A percentile compares a stretch with the other conserved stretches of the same genome.
Evolutionary conservation across 129 eudicot species (phyloP).

Genomic region (Pittosporum tobira): DNA sequence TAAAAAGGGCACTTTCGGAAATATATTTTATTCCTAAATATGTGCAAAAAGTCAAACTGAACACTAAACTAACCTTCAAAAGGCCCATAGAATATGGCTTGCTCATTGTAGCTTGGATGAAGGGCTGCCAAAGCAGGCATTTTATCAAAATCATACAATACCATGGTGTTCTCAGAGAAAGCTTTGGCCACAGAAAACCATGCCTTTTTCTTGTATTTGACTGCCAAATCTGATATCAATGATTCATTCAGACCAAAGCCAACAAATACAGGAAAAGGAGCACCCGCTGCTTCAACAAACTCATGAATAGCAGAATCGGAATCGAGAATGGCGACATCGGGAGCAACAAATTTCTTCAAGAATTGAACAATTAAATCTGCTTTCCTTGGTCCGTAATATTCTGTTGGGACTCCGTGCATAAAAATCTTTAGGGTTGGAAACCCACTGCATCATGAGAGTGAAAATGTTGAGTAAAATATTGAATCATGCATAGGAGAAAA

Average conservation of each 20-base stretch:
- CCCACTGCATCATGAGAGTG: constrained; percentile 53
- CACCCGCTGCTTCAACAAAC: constrained; percentile 69
- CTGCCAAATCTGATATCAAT: constrained; percentile 44
- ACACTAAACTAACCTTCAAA: constrained; percentile 63
- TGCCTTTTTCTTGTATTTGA: constrained; percentile 82
- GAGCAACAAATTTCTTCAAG: constrained; percentile 82
- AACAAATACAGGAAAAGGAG: constrained; percentile 62
- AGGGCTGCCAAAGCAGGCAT: constrained; percentile 75
- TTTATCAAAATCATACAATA: constrained; percentile 73
- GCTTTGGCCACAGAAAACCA: constrained; percentile 96
- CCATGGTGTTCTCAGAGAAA: constrained; percentile 68
- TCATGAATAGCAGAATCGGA: constrained; percentile 70
- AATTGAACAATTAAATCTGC: constrained; percentile 65
- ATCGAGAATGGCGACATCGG: constrained; percentile 68
- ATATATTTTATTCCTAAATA: no score
- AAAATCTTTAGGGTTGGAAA: constrained; percentile 88
- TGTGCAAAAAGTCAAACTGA: no score
- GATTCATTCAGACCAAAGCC: constrained; percentile 88
- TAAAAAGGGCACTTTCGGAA: no score
- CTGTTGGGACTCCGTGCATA: constrained; percentile 85
- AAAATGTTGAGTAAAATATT: constrained; percentile 8
- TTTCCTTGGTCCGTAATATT: constrained; percentile 85
- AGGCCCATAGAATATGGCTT: constrained; percentile 82
- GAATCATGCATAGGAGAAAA: not conserved
- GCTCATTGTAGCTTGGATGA: constrained; percentile 69